Conservation (phyloP, 2,329 filamentous ascomycete genomes). For the Aspergillus fructus region DNA sequence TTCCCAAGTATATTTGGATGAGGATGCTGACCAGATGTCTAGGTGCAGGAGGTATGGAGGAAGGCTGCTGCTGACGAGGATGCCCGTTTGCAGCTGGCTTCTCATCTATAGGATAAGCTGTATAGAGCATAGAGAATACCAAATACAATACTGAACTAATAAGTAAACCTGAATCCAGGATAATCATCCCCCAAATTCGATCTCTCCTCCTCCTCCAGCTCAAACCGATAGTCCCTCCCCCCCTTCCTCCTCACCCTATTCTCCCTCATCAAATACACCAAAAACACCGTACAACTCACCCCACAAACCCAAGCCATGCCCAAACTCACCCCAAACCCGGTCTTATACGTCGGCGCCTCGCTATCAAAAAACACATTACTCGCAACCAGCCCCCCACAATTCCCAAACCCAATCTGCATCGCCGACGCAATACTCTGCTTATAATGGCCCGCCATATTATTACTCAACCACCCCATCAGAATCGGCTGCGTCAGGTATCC, state of each 20-base stretch:
- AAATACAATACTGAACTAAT: not conserved
- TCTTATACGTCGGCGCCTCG: conserved; percentile 39
- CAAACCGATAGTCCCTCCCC: conserved; percentile 9
- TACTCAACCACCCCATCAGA: conserved; percentile 37
- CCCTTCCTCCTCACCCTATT: conserved; percentile 10
- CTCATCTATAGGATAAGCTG: not conserved
- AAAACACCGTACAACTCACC: conserved; percentile 11
- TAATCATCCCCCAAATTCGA: conserved; percentile 16
- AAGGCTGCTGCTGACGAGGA: conserved; percentile 6
- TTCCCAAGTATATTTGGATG: not conserved
- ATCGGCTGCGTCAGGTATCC: conserved; percentile 33
- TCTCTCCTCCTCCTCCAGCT: conserved; percentile 2
- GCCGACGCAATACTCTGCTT: conserved; percentile 44
- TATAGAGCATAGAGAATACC: not conserved
- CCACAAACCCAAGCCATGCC: conserved; percentile 22
- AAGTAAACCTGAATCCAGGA: conserved; percentile 15
- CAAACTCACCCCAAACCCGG: conserved; percentile 40
- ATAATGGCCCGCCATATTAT: conserved; percentile 43
- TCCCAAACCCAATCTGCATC: conserved; percentile 45
- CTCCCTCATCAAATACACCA: conserved; percentile 11
- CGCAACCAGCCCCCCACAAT: conserved; percentile 46
- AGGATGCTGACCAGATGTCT: not conserved
- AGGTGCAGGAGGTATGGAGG: conserved; percentile 14
- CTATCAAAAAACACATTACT: conserved; percentile 43
- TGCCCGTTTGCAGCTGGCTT: not conserved